These are phyloP conservation scores for Lepidopterella palustris DNA, from an alignment of 495 filamentous ascomycete species.

Conservation along the genomic window DNA sequence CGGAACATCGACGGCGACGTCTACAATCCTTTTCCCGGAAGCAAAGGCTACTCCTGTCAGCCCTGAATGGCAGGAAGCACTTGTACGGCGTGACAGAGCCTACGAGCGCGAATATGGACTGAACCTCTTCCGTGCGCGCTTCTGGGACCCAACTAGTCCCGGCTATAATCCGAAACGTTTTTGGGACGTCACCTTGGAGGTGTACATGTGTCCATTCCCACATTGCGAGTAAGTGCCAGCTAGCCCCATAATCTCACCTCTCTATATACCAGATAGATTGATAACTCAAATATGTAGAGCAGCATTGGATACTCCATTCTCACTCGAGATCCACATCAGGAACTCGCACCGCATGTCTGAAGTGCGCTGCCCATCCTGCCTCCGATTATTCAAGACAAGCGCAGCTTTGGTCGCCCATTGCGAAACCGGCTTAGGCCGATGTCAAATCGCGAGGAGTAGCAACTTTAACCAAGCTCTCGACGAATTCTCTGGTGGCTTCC, in stretches of 20 bases:
- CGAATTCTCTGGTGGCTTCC: constrained; percentile 45
- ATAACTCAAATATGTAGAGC: constrained; percentile 18
- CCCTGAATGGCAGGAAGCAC: constrained; percentile 4
- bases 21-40: constrained; percentile 20
- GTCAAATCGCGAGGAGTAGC: constrained; percentile 37
- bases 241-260: too few species aligned
- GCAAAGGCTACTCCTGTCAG: constrained; percentile 22
- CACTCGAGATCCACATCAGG: constrained; percentile 30
- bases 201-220: constrained; percentile 33
- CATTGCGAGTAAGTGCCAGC: constrained; percentile 32
- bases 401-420: constrained; percentile 46
- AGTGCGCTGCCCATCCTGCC: constrained; percentile 39
- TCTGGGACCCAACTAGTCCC: constrained; percentile 31
- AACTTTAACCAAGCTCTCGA: constrained; percentile 42
- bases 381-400: constrained; percentile 40
- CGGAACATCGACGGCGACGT: neutral
- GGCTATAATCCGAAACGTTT: constrained; percentile 32
- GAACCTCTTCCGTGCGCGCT: constrained; percentile 30
- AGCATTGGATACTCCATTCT: constrained; percentile 7
- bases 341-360: constrained; percentile 19
- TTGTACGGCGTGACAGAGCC: constrained; percentile 8
- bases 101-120: constrained; percentile 8
- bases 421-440: constrained; percentile 42
- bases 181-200: constrained; percentile 18
- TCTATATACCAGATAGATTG: neutral